phyloP scores from a whole-genome alignment of 352 stramenopile species.

The Globisporangium perplexum region DNA sequence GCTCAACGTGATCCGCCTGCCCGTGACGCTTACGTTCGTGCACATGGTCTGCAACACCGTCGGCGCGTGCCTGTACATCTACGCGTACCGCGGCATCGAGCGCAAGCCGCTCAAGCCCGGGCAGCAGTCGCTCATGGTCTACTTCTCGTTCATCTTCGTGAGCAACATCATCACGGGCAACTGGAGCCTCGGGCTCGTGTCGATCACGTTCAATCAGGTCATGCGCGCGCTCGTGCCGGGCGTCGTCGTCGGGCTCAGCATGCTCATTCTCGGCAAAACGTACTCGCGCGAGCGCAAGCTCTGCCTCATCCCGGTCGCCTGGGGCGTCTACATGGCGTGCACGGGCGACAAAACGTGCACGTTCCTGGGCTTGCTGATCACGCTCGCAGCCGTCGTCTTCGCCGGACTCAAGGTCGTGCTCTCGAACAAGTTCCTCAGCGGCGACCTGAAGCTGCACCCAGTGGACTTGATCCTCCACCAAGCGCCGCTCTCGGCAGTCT shows the following conservation, averaged over 20 bases:
- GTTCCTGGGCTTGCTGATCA: constrained; percentile 86
- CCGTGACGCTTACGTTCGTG: constrained; percentile 87
- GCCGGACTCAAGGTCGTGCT: constrained; percentile 91
- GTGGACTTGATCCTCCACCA: constrained; percentile 92
- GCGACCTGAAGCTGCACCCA: constrained; percentile 90
- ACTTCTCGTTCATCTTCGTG: constrained; percentile 91
- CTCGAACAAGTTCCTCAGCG: constrained; percentile 91
- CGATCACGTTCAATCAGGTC: constrained; percentile 95
- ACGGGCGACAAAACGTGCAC: constrained; percentile 89
- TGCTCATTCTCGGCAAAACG: constrained; percentile 69
- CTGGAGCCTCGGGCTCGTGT: constrained; percentile 88
- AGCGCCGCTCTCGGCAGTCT: constrained; percentile 88
- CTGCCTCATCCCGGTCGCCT: constrained; percentile 71
- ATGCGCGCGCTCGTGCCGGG: constrained; percentile 84
- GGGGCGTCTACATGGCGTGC: constrained; percentile 81
- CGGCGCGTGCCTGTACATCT: constrained; percentile 74
- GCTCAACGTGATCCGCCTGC: constrained; percentile 58
- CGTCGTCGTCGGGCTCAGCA: constrained; percentile 76
- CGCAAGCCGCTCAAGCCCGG: constrained; percentile 55
- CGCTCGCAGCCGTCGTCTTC: constrained; percentile 83
- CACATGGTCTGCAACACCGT: constrained; percentile 94
- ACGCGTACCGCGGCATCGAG: constrained; percentile 60
- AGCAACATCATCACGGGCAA: constrained; percentile 96
- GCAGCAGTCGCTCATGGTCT: constrained; percentile 78
- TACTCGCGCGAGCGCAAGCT: constrained; percentile 75